Evolutionary conservation across 176 grass and related monocot species (phyloP).

Genomic region (Carex scoparia): DNA sequence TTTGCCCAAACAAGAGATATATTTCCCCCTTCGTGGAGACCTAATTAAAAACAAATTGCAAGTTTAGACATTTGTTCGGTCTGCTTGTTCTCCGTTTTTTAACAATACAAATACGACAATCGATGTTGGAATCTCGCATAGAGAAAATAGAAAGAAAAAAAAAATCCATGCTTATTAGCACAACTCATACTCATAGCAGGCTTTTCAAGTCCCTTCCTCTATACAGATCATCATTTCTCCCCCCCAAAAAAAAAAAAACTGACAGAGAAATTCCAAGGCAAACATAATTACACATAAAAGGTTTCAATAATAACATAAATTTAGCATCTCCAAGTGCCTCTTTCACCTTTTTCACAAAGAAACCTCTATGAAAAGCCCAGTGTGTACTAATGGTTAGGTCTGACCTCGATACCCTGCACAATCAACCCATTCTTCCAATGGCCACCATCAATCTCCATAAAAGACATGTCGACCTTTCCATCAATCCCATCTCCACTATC

Average conservation of each 20-base stretch:
- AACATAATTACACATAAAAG: background rate
- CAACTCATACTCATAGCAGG: background rate
- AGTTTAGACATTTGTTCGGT: background rate
- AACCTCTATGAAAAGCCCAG: background rate
- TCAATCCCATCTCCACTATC: constrained; percentile 5
- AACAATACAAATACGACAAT: background rate
- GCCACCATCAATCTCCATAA: constrained; percentile 30
- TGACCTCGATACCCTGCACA: constrained; percentile 64
- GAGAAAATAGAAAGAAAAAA: background rate
- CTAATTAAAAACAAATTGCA: background rate
- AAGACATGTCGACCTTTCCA: constrained; percentile 32
- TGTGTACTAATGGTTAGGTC: constrained; percentile 29
- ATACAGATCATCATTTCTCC: background rate
- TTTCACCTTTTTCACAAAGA: background rate
- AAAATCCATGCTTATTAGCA: background rate
- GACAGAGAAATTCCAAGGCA: background rate
- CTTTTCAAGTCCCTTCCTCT: background rate
- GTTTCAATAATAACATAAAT: background rate
- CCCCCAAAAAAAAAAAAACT: background rate
- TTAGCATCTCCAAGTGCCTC: background rate
- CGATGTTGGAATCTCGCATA: background rate
- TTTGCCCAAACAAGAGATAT: no score
- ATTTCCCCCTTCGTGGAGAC: no score
- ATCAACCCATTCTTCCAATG: constrained; percentile 62
- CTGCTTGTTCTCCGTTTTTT: background rate